Evolutionary conservation across 1,284 basidiomycete genomes (phyloP).

Genomic region (Ganoderma meredithae): DNA sequence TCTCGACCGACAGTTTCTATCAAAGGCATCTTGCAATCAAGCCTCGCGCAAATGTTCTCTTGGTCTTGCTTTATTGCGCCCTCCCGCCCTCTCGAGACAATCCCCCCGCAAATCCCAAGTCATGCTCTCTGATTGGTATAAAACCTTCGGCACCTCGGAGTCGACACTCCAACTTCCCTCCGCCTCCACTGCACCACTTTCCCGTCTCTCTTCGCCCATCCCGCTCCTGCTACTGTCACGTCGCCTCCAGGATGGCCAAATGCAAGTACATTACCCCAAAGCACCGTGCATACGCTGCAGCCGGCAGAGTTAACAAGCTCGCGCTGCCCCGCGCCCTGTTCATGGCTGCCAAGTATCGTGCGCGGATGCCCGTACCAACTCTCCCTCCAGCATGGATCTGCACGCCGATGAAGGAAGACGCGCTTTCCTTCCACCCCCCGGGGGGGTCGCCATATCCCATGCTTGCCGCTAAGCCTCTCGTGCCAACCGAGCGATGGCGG

Average conservation of each 20-base stretch:
- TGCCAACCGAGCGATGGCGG: slow-evolving; percentile 20
- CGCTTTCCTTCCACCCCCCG: not conserved
- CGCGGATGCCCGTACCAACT: slow-evolving; percentile 18
- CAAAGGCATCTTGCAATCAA: slow-evolving; percentile 29
- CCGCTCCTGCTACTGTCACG: slow-evolving; percentile 4
- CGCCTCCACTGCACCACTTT: not conserved
- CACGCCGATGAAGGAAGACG: not conserved
- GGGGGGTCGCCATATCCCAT: not conserved
- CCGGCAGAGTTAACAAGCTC: not conserved
- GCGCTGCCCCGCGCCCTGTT: slow-evolving; percentile 13
- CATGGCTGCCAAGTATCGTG: slow-evolving; percentile 19
- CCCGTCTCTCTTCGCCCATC: not conserved
- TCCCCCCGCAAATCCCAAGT: slow-evolving; percentile 15
- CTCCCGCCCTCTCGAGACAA: slow-evolving; percentile 19
- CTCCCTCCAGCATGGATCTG: not conserved
- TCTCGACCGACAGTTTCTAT: slow-evolving; percentile 22
- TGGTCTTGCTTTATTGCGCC: slow-evolving; percentile 30
- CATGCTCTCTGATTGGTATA: slow-evolving; percentile 21
- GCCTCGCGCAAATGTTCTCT: slow-evolving; percentile 17
- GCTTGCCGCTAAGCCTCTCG: slow-evolving; percentile 13
- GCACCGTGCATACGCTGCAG: slow-evolving; percentile 3
- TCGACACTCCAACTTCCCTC: slow-evolving; percentile 5
- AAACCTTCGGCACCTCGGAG: not conserved
- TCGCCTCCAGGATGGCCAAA: slow-evolving; percentile 7
- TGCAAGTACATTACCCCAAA: slow-evolving; percentile 4